Base-by-base conservation (phyloP, 2,329 filamentous ascomycete species). In the Aspergillus sp. region DNA sequence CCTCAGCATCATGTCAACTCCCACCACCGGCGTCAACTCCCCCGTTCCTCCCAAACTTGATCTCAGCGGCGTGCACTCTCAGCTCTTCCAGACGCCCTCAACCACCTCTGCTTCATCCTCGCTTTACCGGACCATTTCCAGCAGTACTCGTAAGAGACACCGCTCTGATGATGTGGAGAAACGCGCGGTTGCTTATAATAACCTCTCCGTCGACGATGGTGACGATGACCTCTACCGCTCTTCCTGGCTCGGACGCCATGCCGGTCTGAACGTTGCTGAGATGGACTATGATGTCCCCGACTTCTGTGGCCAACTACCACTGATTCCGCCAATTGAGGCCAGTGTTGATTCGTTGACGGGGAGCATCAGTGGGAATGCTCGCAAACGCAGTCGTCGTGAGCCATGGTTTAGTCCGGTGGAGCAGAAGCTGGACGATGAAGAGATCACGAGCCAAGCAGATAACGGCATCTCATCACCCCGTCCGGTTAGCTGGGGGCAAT, bases 211-310 rank as follows among this genome's bases (percentile, higher is more conserved):
- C 41, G 61, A 58, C 41, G 60, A 60, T 29, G 26, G n/a, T 40
- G 34, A 29, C 32, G 33, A 43, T 34, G 30, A 44, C 41, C 43
- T 38, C 32, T 47, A 46, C 44, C 36, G 40, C 44, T 50, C 52
- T 35, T 50, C 50, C 35, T 49, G 59, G 44, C 51, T 55, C 19
- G 51, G 54, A 29, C 49, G 50, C 32, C 50, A 53, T 28, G 53
- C 54, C 12, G 55, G 51, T 41, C 57, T 60, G 4, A 19, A 19
- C 19, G 19, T 19, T 19, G 59, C 60, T 7, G 68, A 70, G 46
- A 46, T 64, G 42, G 68, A 71, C 50, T 70, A 69, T 49, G 62
- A 70, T 43, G 68, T 26, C 36, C 10, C 68, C 28, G 72, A 65
- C 56, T 63, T 70, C 43, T 73, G 71, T 53, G 61, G 59, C 36